Percentiles rank a stretch among this genome's conserved stretches.
phyloP scores from a whole-genome alignment of 2,329 filamentous ascomycete species.

The Arthrobotrys conoides region DNA sequence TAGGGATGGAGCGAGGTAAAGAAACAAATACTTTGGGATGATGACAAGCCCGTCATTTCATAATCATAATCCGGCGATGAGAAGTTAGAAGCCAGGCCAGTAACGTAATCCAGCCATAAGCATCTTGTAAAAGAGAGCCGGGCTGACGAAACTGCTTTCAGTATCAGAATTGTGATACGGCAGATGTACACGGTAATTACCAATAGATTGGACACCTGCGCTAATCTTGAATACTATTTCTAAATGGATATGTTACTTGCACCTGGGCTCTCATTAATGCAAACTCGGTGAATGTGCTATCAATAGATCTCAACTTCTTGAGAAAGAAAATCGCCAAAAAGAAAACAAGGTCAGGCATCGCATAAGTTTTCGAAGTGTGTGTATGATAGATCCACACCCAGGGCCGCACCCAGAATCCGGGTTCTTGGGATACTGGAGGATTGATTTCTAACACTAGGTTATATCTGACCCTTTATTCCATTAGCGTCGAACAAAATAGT shows the following conservation, averaged over 20 bases:
- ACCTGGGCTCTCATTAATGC: neutral
- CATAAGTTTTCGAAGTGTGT: neutral
- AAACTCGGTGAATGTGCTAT: neutral
- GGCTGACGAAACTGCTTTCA: neutral
- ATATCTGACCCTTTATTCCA: slow-evolving; percentile 12
- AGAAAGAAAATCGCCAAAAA: neutral
- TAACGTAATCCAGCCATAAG: no score
- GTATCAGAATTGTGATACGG: neutral
- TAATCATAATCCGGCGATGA: no score
- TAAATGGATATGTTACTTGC: neutral
- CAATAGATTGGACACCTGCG: neutral
- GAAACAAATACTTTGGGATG: neutral
- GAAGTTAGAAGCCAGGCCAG: no score
- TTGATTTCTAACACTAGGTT: neutral
- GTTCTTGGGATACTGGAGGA: neutral
- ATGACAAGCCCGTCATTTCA: no score
- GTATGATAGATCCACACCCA: no score
- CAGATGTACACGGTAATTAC: neutral
- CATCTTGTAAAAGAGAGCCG: neutral
- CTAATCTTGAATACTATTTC: neutral
- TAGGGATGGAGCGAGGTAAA: neutral
- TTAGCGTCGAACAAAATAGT: neutral
- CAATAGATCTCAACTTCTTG: neutral
- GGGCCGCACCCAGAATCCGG: slow-evolving; percentile 11
- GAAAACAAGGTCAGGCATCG: slow-evolving; percentile 16